Evolutionary conservation across 371 early-diverging fungal genomes (phyloP).

Genomic region (Saksenaea oblongispora): DNA sequence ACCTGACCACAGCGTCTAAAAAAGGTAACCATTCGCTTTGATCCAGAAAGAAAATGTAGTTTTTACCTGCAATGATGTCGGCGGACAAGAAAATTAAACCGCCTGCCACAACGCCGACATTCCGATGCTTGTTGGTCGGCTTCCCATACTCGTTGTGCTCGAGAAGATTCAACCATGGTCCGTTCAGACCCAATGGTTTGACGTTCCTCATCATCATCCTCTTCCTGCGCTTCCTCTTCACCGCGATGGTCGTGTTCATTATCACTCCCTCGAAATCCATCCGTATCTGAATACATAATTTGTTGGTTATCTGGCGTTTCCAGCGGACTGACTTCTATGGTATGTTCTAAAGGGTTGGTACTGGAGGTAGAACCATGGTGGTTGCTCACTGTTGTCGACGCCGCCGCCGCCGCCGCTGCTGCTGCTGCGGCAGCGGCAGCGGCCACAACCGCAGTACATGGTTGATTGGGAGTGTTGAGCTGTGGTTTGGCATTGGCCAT

Average conservation of each 20-base stretch:
- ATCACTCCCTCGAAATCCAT: background rate
- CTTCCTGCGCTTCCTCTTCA: background rate
- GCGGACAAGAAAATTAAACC: slow-evolving; percentile 66
- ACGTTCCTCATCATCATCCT: slow-evolving; percentile 8
- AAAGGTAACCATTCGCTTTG: background rate
- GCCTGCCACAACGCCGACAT: slow-evolving; percentile 67
- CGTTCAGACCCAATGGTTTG: slow-evolving; percentile 22
- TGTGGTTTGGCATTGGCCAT: slow-evolving; percentile 10
- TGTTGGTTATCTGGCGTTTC: background rate
- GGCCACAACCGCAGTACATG: background rate
- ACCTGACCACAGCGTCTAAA: slow-evolving; percentile 73
- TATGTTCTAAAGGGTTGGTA: too few species aligned
- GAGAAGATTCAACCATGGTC: slow-evolving; percentile 14
- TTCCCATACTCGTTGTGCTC: slow-evolving; percentile 58
- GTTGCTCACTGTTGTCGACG: background rate
- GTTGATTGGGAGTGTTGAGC: background rate
- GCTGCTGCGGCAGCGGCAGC: slow-evolving; percentile 1
- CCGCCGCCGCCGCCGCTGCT: background rate
- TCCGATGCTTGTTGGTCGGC: slow-evolving; percentile 63
- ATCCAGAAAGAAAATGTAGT: background rate
- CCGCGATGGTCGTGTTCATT: background rate
- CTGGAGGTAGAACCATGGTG: too few species aligned
- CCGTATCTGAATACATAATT: background rate
- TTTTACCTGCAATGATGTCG: slow-evolving; percentile 74
- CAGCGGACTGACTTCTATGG: too few species aligned